Evolutionary conservation across 2,329 filamentous ascomycete species (phyloP), one percentile per base, ranked within the genome.

Genomic region (Albophoma yamanashiensis): DNA sequence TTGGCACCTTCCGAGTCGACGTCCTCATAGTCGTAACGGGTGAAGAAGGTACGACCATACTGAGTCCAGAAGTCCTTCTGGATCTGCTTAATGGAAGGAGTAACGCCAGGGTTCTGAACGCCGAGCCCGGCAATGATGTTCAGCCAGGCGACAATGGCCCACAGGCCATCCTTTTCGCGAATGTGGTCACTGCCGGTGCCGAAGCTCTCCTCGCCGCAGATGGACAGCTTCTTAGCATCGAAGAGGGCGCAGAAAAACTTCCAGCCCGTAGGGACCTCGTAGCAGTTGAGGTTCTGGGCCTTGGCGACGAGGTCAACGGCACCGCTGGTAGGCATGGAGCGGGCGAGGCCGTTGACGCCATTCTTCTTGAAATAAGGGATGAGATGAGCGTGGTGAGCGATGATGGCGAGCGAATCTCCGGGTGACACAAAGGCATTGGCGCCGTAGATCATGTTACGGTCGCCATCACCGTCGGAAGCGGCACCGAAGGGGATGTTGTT

Each of bases 401-500:
- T 99, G 74, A 99, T 99, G 71, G 94, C 94, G 69, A 99, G 82
- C 70, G 91, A 96, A 81, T 99, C 94, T 71, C 94, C 94, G 9
- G 94, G 94, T 9, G 93, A 97, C 63, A 99, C 94, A 71, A 99
- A 99, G 53, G 89, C 87, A 70, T 95, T 93, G 66, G 93, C 92
- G 64, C 94, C 94, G 78, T 99, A 99, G 72, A 99, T 99, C 94
- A 99, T 99, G 86, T 99, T 99, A 68, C 94, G 90, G 81, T 99
- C 94, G 70, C 94, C 94, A 69, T 99, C 94, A 67, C 94, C 94
- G 68, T 99, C 94, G 64, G 91, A 96, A 56, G 94, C 94, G 61
- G 94, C 94, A 71, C 94, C 94, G 69, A 99, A 99, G 71, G 95
- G 94, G 65, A 99, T 92, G 62, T 86, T 84, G 69, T 91, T 87